phyloP scores from a whole-genome alignment of 176 grass and related monocot species.

The Pontederia paniculata region DNA sequence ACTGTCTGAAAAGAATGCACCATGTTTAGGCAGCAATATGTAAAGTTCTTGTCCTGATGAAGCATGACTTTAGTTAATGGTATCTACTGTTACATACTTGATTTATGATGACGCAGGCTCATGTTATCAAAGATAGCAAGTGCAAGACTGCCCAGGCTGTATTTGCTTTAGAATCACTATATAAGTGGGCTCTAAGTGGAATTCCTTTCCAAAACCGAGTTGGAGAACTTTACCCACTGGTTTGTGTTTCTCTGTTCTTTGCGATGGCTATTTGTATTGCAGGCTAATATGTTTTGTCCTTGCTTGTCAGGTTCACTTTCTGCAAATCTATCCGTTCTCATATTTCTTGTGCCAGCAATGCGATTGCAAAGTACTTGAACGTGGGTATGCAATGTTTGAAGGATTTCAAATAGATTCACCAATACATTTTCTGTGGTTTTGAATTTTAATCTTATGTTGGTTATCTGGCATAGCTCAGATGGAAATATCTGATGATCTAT shows the following conservation, averaged over 20 bases:
- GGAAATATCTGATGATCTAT: too few relatives aligned
- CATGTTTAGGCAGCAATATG: too few relatives aligned
- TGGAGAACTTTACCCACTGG: constrained; percentile 93
- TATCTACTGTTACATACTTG: neutral
- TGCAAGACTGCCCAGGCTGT: constrained; percentile 74
- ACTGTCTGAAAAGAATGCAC: too few relatives aligned
- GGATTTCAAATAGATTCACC: too few relatives aligned
- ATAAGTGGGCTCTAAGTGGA: constrained; percentile 96
- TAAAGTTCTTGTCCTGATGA: too few relatives aligned
- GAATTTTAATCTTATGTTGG: neutral
- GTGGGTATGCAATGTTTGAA: constrained; percentile 24
- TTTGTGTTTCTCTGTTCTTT: constrained; percentile 26
- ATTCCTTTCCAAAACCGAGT: constrained; percentile 92
- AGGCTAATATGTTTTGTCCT: constrained; percentile 18
- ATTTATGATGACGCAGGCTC: constrained; percentile 37
- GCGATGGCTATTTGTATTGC: constrained; percentile 18
- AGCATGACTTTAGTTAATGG: too few relatives aligned
- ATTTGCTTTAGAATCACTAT: constrained; percentile 68
- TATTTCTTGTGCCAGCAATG: constrained; percentile 95
- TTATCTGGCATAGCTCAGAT: too few relatives aligned
- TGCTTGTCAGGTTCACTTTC: constrained; percentile 68
- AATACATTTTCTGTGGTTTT: neutral
- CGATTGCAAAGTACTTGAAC: constrained; percentile 60
- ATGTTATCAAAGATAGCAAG: constrained; percentile 85
- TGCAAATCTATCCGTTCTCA: constrained; percentile 86